Evolutionary conservation across 2,329 filamentous ascomycete genomes (phyloP).

Genomic region (Trichoderma citrinoviride): DNA sequence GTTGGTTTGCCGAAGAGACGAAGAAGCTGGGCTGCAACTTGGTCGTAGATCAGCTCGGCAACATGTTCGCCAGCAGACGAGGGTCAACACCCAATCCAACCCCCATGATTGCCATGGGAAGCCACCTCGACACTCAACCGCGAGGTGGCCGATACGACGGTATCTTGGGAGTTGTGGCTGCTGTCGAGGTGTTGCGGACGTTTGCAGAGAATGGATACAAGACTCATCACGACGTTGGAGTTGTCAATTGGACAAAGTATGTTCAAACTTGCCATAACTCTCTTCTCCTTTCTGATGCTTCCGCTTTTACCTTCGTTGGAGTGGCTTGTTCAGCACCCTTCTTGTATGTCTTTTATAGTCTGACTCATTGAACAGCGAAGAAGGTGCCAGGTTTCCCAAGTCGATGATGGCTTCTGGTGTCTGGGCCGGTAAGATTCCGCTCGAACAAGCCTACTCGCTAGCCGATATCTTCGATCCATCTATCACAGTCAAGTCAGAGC

Average conservation of each 20-base stretch:
- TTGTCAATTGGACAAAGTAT: slow-evolving; percentile 75
- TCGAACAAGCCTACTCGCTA: slow-evolving; percentile 62
- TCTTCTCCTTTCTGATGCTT: rapidly evolving
- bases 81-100: slow-evolving; percentile 57
- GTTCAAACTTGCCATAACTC: not conserved
- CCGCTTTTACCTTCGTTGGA: not conserved
- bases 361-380: slow-evolving; percentile 53
- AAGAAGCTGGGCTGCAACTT: slow-evolving; percentile 64
- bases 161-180: slow-evolving; percentile 71
- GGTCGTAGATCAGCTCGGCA: slow-evolving; percentile 74
- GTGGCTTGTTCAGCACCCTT: too few relatives aligned
- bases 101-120: slow-evolving; percentile 65
- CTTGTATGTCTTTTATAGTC: not conserved
- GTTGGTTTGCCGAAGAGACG: slow-evolving; percentile 72
- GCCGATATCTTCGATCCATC: slow-evolving; percentile 48
- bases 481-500: slow-evolving; percentile 42
- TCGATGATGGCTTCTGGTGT: slow-evolving; percentile 76
- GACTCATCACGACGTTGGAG: slow-evolving; percentile 68
- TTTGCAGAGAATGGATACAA: slow-evolving; percentile 62
- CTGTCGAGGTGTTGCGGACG: slow-evolving; percentile 67
- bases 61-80: slow-evolving; percentile 69
- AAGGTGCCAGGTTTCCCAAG: slow-evolving; percentile 75
- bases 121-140: slow-evolving; percentile 66
- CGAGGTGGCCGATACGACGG: slow-evolving; percentile 70
- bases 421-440: slow-evolving; percentile 66